Evolutionary conservation across 2,329 filamentous ascomycete genomes (phyloP).

Genomic region (Trichoderma aggressivum): DNA sequence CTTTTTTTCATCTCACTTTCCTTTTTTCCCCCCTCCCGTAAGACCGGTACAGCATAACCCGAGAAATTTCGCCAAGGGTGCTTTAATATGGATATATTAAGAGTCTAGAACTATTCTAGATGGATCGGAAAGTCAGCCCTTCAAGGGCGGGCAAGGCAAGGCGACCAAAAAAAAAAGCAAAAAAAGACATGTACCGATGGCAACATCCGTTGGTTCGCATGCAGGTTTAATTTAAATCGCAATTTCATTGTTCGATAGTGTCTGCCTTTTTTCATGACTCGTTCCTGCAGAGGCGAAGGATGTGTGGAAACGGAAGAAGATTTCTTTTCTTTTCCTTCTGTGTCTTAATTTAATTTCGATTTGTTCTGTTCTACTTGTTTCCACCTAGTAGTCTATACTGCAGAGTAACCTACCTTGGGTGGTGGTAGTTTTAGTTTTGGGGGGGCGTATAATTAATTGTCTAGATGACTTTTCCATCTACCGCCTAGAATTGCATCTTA

Average conservation of each 20-base stretch:
- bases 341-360: background rate
- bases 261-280: background rate
- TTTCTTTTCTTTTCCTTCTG: background rate
- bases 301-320: background rate
- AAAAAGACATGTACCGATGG: background rate
- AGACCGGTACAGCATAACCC: background rate
- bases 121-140: background rate
- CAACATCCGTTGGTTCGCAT: background rate
- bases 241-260: background rate
- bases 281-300: background rate
- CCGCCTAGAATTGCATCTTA: background rate
- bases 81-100: background rate
- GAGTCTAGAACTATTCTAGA: background rate
- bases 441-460: background rate
- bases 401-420: background rate
- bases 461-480: background rate
- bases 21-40: background rate
- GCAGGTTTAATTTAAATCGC: background rate
- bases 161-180: background rate
- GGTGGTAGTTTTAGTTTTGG: background rate
- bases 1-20: background rate
- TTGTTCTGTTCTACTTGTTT: background rate
- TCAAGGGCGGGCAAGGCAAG: background rate
- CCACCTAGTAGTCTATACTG: background rate
- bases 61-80: background rate